These are phyloP conservation scores for Colletotrichum sublineola DNA, from an alignment of 2,329 filamentous ascomycete genomes.

Conservation along the genomic window DNA sequence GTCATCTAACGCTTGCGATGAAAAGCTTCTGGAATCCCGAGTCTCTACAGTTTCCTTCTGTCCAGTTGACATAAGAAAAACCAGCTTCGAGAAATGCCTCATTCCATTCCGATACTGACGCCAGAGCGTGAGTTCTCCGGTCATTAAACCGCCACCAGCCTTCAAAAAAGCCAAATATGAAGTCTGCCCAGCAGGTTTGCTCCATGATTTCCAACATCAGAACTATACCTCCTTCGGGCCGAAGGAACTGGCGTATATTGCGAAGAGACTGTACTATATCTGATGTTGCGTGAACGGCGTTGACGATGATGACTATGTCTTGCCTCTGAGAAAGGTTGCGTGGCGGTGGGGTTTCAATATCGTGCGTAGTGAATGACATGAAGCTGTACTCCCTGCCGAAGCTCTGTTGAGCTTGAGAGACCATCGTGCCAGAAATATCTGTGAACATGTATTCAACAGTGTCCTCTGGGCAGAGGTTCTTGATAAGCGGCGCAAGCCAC, in stretches of 20 bases:
- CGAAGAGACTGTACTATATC: slow-evolving; percentile 41
- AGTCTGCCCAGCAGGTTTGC: background rate
- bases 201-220: background rate
- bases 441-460: slow-evolving; percentile 56
- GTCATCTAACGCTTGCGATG: no score
- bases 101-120: background rate
- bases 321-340: slow-evolving; percentile 46
- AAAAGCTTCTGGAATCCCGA: slow-evolving; percentile 6
- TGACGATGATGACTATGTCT: slow-evolving; percentile 52
- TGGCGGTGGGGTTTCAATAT: slow-evolving; percentile 30
- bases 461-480: slow-evolving; percentile 43
- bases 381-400: slow-evolving; percentile 23
- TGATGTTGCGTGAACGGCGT: slow-evolving; percentile 53
- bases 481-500: slow-evolving; percentile 46
- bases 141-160: background rate
- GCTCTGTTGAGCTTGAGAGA: slow-evolving; percentile 47
- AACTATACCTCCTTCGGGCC: background rate
- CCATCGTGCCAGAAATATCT: slow-evolving; percentile 52
- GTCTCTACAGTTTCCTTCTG: background rate
- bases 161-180: background rate
- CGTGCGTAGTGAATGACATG: slow-evolving; percentile 24
- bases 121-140: background rate
- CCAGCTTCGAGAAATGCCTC: background rate
- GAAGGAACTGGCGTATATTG: slow-evolving; percentile 47
- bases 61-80: background rate